Base-by-base conservation (phyloP, 2,329 filamentous ascomycete genomes). In the Colletotrichum spaethianum region DNA sequence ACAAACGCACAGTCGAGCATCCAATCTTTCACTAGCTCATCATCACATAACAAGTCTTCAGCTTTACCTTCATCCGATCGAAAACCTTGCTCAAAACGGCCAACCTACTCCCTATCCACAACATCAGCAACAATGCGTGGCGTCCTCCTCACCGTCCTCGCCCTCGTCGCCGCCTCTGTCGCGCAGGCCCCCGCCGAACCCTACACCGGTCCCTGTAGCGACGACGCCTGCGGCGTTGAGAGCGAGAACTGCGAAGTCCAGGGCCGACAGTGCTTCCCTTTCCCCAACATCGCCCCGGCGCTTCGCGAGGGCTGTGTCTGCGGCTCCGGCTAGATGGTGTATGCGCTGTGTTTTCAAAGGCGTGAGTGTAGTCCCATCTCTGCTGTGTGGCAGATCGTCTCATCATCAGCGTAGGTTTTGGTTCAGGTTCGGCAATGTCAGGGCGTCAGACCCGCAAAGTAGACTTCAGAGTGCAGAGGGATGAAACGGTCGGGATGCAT, bases 231-330 rank as follows among this genome's bases (percentile, higher is more conserved):
- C 44, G 70, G 70, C 44, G 31, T 31, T n/a, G 33, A 44, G 33
- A 60, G 70, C 26, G 59, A 69, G 23, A 56, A 72, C 53, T 72
- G 70, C 59, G 53, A 72, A 23, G 53, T 26, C 23, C 57, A 72
- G n/a, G 70, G 70, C 20, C 70, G 59, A 26, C 65, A 72, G 16
- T 72, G 70, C 59, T 72, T 69, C 23, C 70, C 70, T 11, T 72
- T 72, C 16, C 70, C 70, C 70, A 69, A 70, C 38, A 62, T 63
- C 20, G 52, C 52, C 31, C 70, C 70, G 20, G 70, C 65, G 20
- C 65, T 72, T 6, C 70, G 70, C 12, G 44, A 72, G 44, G 70
- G 70, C 36, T 72, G 70, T 31, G 65, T 70, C n/a, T 72, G 70
- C 23, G 70, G 65, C n/a, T 72, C 70, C 23, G 70, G 70, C 11